A percentile compares a stretch with the other conserved stretches of the same genome.
phyloP scores from a whole-genome alignment of 306 rosid genomes.

The Quercus bicolor region DNA sequence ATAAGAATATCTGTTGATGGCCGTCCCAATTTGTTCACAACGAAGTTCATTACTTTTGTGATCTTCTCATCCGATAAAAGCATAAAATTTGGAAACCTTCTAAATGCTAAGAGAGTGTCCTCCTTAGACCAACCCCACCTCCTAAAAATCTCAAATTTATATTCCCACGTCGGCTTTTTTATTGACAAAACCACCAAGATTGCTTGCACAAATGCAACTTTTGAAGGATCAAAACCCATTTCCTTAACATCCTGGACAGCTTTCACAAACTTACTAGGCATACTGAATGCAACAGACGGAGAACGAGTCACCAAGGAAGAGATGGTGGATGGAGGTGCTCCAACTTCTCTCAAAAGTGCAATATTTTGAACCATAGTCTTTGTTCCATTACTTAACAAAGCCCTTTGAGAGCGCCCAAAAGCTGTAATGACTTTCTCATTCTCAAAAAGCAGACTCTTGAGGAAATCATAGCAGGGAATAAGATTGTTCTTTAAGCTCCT shows the following conservation, averaged over 20 bases:
- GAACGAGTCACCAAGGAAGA: neutral
- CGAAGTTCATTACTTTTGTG: constrained; percentile 12
- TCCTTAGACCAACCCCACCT: constrained; percentile 35
- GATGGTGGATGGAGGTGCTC: constrained; percentile 18
- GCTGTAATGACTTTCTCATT: neutral
- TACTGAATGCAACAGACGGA: neutral
- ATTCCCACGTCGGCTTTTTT: constrained; percentile 9
- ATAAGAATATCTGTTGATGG: constrained; percentile 13
- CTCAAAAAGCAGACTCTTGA: constrained; percentile 22
- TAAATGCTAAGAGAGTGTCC: constrained; percentile 23
- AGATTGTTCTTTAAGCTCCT: constrained; percentile 32
- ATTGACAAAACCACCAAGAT: neutral
- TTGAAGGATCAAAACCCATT: constrained; percentile 29
- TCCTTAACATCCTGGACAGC: constrained; percentile 16
- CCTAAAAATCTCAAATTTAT: constrained; percentile 14
- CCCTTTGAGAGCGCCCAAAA: neutral
- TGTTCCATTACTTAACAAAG: neutral
- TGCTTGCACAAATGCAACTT: constrained; percentile 18
- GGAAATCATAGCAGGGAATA: constrained; percentile 23
- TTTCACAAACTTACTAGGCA: neutral
- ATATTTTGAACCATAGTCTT: constrained; percentile 12
- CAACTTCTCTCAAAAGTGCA: constrained; percentile 26
- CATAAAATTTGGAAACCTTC: constrained; percentile 27
- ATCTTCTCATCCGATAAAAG: constrained; percentile 12
- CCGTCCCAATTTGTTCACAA: constrained; percentile 26